A percentile compares a stretch with the other conserved stretches of the same genome.
Evolutionary conservation across 352 stramenopile genomes (phyloP).

Genomic region (Pelagophyceae sp.): DNA sequence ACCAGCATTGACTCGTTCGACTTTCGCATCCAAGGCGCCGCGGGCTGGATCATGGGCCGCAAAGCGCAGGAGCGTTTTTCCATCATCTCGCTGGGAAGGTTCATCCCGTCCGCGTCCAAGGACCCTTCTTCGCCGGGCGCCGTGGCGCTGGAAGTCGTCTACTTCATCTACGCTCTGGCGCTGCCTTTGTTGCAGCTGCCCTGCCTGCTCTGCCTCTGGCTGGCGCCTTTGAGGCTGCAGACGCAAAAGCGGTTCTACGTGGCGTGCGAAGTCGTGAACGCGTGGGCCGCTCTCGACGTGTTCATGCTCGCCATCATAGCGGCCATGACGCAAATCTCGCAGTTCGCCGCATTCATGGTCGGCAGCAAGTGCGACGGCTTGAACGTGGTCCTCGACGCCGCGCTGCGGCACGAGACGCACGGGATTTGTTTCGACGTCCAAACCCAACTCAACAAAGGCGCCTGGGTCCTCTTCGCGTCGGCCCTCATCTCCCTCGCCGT

Average conservation of each 20-base stretch:
- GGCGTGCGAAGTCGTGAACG: slow-evolving; percentile 53
- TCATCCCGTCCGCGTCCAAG: slow-evolving; percentile 45
- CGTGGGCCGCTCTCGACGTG: slow-evolving; percentile 60
- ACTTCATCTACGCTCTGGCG: slow-evolving; percentile 58
- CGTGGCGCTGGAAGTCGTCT: slow-evolving; percentile 44
- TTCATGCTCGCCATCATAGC: slow-evolving; percentile 60
- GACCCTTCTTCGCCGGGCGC: slow-evolving; percentile 41
- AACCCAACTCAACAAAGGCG: not conserved
- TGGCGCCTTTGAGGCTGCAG: slow-evolving; percentile 45
- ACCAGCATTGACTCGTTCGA: slow-evolving; percentile 49
- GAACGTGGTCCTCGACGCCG: slow-evolving; percentile 40
- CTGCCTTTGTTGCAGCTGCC: slow-evolving; percentile 53
- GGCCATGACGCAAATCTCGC: slow-evolving; percentile 53
- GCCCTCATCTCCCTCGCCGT: not conserved
- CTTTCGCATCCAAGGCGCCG: slow-evolving; percentile 56
- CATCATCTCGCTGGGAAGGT: slow-evolving; percentile 46
- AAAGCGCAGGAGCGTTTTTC: slow-evolving; percentile 39
- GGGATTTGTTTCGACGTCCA: slow-evolving; percentile 52
- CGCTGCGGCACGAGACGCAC: slow-evolving; percentile 35
- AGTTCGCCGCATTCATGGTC: slow-evolving; percentile 60
- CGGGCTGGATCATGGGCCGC: slow-evolving; percentile 41
- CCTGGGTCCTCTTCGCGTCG: slow-evolving; percentile 7
- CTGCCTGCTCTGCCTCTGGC: slow-evolving; percentile 45
- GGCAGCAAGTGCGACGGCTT: slow-evolving; percentile 52
- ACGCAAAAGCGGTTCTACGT: slow-evolving; percentile 44